Base-by-base conservation (phyloP, 2,329 filamentous ascomycete genomes). In the Aspergillus novofumigatus region DNA sequence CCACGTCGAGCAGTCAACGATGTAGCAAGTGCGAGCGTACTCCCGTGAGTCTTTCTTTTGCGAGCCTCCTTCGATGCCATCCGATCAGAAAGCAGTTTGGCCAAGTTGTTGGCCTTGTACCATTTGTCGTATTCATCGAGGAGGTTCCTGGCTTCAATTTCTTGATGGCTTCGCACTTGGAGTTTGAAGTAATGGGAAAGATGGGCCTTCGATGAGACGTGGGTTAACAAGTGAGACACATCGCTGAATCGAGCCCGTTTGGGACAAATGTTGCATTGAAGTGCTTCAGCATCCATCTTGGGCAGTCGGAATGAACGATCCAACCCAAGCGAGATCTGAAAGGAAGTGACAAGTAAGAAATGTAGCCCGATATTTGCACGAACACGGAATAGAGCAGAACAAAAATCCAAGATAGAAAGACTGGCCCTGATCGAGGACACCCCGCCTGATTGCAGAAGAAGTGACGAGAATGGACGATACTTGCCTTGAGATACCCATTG, bases 181-280 rank as follows among this genome's bases (percentile, higher is more conserved):
- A 91, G 82, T 68, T 91, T 91, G 77, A 92, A 95, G 67, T 90
- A 86, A 70, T 91, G 84, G 58, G 91, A 87, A 35, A 97, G 79
- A 72, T 97, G 93, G n/a, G 89, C 89, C 72, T 97, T 97, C 62
- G 92, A 97, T 58, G 89, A 86, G 60, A 97, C 85, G 70, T 97
- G 93, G 11, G 93, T 97, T 69, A 97, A 84, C 41, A 97, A 80
- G 73, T 97, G 93, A 35, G 92, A 96, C 48, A 92, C 81, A 74
- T 97, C 93, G 55, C 91, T 96, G 76, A 97, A 97, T 29, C 77
- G 83, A 42, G 91, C 90, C 59, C 83, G 83, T 64, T 88, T 90
- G 38, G 89, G 88, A 72, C 93, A 97, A 64, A 96, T 87, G 68
- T 82, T 86, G 83, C 93, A 97, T 65, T 85, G 77, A 51, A 97